These are phyloP conservation scores for Podospora tetraspora DNA, from an alignment of 495 filamentous ascomycete species.

Conservation along the genomic window DNA sequence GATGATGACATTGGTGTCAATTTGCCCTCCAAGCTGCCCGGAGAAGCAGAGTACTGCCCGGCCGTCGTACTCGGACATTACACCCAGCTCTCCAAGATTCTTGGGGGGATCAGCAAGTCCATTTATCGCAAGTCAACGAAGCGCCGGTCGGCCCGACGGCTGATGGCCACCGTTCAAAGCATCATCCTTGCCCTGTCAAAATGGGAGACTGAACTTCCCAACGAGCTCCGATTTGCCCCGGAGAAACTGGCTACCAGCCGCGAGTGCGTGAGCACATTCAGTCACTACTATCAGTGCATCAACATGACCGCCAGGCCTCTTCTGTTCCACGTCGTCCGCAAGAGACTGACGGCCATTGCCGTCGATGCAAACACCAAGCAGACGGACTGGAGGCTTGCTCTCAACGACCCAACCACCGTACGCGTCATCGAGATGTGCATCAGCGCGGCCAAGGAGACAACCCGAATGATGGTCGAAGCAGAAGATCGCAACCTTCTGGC, in stretches of 20 bases:
- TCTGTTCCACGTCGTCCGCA: conserved; percentile 46
- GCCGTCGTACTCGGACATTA: conserved; percentile 45
- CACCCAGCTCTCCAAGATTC: conserved; percentile 41
- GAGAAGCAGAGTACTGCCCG: conserved; percentile 35
- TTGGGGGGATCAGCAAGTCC: conserved; percentile 42
- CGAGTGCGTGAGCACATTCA: conserved; percentile 43
- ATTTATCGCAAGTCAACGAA: conserved; percentile 40
- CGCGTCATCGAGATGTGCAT: conserved; percentile 47
- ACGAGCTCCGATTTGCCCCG: conserved; percentile 42
- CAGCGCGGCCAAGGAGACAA: conserved; percentile 42
- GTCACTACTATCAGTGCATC: conserved; percentile 49
- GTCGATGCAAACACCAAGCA: conserved; percentile 11
- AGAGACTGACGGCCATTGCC: conserved; percentile 31
- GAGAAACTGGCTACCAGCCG: conserved; percentile 37
- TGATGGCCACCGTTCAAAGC: conserved; percentile 43
- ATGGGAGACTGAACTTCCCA: conserved; percentile 40
- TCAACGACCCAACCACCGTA: conserved; percentile 37
- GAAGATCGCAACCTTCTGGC: conserved; percentile 42
- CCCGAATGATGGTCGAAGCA: conserved; percentile 42
- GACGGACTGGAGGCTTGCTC: conserved; percentile 40
- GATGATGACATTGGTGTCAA: conserved; percentile 47
- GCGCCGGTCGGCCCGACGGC: conserved; percentile 38
- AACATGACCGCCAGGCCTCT: conserved; percentile 49
- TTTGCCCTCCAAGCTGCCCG: conserved; percentile 31
- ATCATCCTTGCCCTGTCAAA: conserved; percentile 40